Percentiles rank a stretch among this genome's conserved stretches.
Conservation (phyloP, 1,284 basidiomycete species). For the Leccinum subatratum region DNA sequence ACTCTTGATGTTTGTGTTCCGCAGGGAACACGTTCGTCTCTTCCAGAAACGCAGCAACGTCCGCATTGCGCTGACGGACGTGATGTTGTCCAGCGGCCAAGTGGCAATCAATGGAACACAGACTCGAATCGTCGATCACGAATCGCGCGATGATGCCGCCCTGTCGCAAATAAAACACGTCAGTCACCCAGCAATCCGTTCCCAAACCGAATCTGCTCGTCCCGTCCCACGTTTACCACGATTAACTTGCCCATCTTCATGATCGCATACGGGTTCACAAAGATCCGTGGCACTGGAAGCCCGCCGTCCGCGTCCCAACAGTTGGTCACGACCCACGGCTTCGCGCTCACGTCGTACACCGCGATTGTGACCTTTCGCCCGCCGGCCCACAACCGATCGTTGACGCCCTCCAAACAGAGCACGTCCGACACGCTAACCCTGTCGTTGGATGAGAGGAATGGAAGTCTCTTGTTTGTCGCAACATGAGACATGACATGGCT, state of each 20-base stretch:
- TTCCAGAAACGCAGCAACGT: constrained; percentile 82
- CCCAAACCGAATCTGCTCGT: constrained; percentile 78
- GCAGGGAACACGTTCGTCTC: constrained; percentile 68
- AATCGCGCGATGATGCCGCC: constrained; percentile 91
- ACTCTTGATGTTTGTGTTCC: constrained; percentile 35
- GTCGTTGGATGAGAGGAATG: constrained; percentile 93
- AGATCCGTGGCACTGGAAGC: constrained; percentile 69
- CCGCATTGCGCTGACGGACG: constrained; percentile 78
- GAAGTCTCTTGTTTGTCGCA: constrained; percentile 84
- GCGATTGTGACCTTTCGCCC: constrained; percentile 76
- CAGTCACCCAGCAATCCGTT: constrained; percentile 73
- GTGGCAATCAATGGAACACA: constrained; percentile 96
- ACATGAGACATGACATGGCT: constrained; percentile 95
- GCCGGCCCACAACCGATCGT: constrained; percentile 80
- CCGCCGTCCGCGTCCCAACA: constrained; percentile 83
- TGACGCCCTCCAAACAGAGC: constrained; percentile 74
- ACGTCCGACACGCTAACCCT: constrained; percentile 75
- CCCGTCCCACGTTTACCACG: constrained; percentile 76
- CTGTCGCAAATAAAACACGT: constrained; percentile 34
- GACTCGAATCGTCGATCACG: constrained; percentile 83
- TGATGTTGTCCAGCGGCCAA: constrained; percentile 90
- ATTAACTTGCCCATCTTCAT: constrained; percentile 59
- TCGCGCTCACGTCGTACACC: constrained; percentile 70
- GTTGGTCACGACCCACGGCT: constrained; percentile 86
- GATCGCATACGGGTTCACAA: constrained; percentile 71